A percentile compares a stretch with the other conserved stretches of the same genome.
Evolutionary conservation across 106 monocot species (phyloP).

Genomic region (Allium sativum): DNA sequence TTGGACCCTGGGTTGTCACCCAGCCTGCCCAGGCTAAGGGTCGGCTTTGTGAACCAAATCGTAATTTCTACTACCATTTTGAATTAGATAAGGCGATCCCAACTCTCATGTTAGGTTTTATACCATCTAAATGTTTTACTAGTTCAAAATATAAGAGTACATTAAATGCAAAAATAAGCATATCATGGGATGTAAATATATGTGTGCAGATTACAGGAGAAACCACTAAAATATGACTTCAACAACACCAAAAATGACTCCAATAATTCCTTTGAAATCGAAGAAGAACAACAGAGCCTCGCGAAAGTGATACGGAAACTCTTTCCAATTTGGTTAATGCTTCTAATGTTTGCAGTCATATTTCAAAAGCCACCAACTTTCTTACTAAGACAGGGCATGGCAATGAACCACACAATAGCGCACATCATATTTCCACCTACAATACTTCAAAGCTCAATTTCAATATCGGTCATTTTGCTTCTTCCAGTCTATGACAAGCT

Average conservation of each 20-base stretch:
- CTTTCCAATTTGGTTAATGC: slow-evolving; percentile 59
- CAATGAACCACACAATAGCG: slow-evolving; percentile 60
- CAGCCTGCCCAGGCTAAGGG: too few species aligned
- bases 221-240: slow-evolving; percentile 24
- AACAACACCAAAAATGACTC: slow-evolving; percentile 1
- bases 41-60: too few species aligned
- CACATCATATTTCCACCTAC: slow-evolving; percentile 61
- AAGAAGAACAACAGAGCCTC: slow-evolving; percentile 12
- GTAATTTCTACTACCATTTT: too few species aligned
- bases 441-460: slow-evolving; percentile 65
- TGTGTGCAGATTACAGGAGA: slow-evolving; percentile 45
- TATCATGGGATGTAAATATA: too few species aligned
- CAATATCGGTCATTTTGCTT: slow-evolving; percentile 62
- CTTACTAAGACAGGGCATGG: slow-evolving; percentile 83
- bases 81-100: too few species aligned
- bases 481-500: slow-evolving; percentile 85
- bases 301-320: slow-evolving; percentile 43
- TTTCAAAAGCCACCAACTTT: slow-evolving; percentile 88
- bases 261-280: not conserved
- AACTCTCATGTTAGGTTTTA: too few species aligned
- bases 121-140: too few species aligned
- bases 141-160: too few species aligned
- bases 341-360: slow-evolving; percentile 92
- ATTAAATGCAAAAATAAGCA: too few species aligned
- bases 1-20: too few species aligned